Base-by-base conservation (phyloP, 257 asterid species). In the Scutellaria galericulata region DNA sequence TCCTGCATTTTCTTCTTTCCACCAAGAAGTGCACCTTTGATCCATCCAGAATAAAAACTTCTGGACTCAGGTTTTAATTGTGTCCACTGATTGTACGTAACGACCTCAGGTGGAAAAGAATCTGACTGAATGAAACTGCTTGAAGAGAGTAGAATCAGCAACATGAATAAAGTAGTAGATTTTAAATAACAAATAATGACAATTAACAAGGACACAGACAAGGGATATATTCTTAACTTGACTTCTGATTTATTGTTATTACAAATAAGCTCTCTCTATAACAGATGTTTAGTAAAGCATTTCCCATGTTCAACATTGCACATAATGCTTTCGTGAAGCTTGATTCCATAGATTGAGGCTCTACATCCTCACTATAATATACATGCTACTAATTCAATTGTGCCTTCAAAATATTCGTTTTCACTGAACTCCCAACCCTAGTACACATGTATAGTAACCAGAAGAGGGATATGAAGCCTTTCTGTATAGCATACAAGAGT, bases 1-100 rank as follows among this genome's bases (percentile, higher is more conserved):
- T 85, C 92, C 66, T 81, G 93, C 53, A 61, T 62, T 67, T 93
- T 91, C 83, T 86, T 90, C 77, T 86, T 90, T 72, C 89, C 92
- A 76, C 87, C 53, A 59, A 55, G 70, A 80, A 90, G 82, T 72
- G 87, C 83, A 66, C 88, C 93, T 76, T 86, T 92, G 74, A 88
- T 82, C 96, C 96, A 92, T 69, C 84, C 85, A 55, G 95, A 84
- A 63, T 88, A 80, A 55, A 66, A 48, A 77, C 65, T 79, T 63
- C 65, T 83, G 20, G 78, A 64, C 79, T 82, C 83, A 44, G 98
- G 89, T 64, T 86, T 84, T 71, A 82, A 76, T 65, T 81, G 86
- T 35, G 59, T 51, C 96, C 95, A 89, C 76, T 81, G 89, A 52
- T 85, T 84, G 76, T 84, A 82, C 7, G 87, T 93, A 72, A 87